Conservation (phyloP, 495 filamentous ascomycete genomes). For the Trichoderma parareesei region DNA sequence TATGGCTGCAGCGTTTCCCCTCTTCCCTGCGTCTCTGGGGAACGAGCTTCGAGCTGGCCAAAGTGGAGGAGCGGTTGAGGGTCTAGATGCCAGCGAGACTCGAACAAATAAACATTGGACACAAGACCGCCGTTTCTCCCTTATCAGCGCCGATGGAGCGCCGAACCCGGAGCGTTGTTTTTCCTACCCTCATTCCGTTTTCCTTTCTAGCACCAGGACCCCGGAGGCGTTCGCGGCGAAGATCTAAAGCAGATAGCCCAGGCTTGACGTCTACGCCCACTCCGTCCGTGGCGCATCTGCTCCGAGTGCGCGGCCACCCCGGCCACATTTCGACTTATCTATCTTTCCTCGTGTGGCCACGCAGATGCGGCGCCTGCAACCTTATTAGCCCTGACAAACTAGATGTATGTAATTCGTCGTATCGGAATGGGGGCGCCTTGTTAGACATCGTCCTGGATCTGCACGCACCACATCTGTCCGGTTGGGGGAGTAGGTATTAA, state of each 20-base stretch:
- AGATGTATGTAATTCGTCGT: no score
- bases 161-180: not conserved
- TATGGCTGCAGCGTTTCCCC: no score
- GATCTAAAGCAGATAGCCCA: not conserved
- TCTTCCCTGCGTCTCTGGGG: not conserved
- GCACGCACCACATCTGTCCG: not conserved
- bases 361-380: not conserved
- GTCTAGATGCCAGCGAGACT: not conserved
- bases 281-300: not conserved
- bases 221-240: not conserved
- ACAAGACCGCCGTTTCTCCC: not conserved
- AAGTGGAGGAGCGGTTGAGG: not conserved
- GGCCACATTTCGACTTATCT: not conserved
- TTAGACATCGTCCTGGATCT: constrained; percentile 1
- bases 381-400: not conserved
- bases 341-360: not conserved
- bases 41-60: not conserved
- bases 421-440: not conserved
- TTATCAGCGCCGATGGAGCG: not conserved
- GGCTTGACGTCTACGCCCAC: not conserved
- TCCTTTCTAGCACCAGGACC: not conserved
- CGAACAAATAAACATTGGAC: not conserved
- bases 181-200: no score
- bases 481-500: not conserved
- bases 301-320: constrained; percentile 1